Base-by-base conservation (phyloP, 331 rosid genomes). In the Rhamnella rubrinervis region DNA sequence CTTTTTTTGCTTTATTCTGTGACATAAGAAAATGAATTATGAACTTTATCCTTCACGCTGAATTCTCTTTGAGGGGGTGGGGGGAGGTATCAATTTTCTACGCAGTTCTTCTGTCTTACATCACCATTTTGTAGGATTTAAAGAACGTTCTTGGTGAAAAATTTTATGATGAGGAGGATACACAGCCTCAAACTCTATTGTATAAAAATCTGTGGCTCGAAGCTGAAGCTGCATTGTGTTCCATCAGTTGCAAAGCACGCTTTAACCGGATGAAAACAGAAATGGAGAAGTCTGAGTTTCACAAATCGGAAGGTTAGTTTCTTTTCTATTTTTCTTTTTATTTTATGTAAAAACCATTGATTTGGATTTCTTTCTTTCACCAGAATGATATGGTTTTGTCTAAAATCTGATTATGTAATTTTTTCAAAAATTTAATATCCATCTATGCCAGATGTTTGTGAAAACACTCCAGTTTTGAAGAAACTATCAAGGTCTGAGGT, bases 161-260 rank as follows among this genome's bases (percentile, higher is more conserved):
- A 77, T 87, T 87, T 61, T 74, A 77, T 71, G 81, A 75, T 31
- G 87, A 87, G 17, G 86, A 86, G 71, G 93, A 61, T 71, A 66
- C 79, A 61, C 77, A 81, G 25, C 78, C 89, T 75, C 85, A 86
- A 68, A 35, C 85, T 78, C 71, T 70, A 40, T 76, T 95, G 65
- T 95, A 83, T 76, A 95, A 83, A 82, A 85, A 87, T 69, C 89
- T 95, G 12, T 95, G 99, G 99, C 96, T 91, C 7, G 96, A 95
- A 78, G 96, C 99, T 65, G 99, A 95, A 82, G 99, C 99, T 82
- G 85, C 79, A 66, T 72, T 95, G n/a, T 95, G 96, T 79, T 84
- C 93, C 25, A 44, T 77, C 70, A 75, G 68, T 61, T 89, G 77
- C 78, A 95, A 65, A 77, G 91, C 85, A 75, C 99, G 96, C 23